Percentiles rank a stretch among this genome's conserved stretches.
These are phyloP conservation scores for Stellera chamaejasme DNA, from an alignment of 345 rosid genomes.

Conservation along the genomic window DNA sequence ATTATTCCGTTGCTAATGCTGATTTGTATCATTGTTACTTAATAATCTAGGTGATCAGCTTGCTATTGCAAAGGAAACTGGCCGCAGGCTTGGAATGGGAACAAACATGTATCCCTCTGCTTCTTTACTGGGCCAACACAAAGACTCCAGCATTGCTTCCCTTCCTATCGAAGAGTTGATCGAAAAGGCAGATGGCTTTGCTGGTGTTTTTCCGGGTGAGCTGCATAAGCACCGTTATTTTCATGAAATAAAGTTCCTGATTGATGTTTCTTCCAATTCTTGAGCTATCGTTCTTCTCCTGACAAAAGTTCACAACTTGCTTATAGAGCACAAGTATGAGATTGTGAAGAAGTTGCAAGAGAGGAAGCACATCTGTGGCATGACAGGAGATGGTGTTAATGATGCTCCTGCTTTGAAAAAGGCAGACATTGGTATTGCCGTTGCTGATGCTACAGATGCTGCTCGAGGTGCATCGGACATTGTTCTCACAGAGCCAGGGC, in stretches of 20 bases:
- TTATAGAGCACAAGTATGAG: slow-evolving; percentile 86
- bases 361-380: slow-evolving; percentile 75
- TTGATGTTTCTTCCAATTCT: neutral
- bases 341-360: slow-evolving; percentile 92
- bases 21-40: neutral
- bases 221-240: neutral
- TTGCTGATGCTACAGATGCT: slow-evolving; percentile 90
- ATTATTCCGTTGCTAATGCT: neutral
- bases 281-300: neutral
- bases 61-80: slow-evolving; percentile 92
- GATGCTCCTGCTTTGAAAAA: slow-evolving; percentile 95
- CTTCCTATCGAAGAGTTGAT: slow-evolving; percentile 81
- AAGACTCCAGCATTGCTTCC: slow-evolving; percentile 50
- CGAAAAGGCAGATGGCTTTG: slow-evolving; percentile 93
- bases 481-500: slow-evolving; percentile 75
- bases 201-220: slow-evolving; percentile 92
- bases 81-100: slow-evolving; percentile 95
- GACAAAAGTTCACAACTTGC: neutral
- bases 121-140: slow-evolving; percentile 64
- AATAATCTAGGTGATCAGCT: slow-evolving; percentile 51
- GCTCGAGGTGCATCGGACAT: slow-evolving; percentile 79
- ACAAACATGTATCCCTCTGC: slow-evolving; percentile 95
- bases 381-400: slow-evolving; percentile 97
- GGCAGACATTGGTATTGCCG: slow-evolving; percentile 95
- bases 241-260: neutral